Evolutionary conservation across 441 rosid genomes (phyloP).

Genomic region (Flueggea neowawraea): DNA sequence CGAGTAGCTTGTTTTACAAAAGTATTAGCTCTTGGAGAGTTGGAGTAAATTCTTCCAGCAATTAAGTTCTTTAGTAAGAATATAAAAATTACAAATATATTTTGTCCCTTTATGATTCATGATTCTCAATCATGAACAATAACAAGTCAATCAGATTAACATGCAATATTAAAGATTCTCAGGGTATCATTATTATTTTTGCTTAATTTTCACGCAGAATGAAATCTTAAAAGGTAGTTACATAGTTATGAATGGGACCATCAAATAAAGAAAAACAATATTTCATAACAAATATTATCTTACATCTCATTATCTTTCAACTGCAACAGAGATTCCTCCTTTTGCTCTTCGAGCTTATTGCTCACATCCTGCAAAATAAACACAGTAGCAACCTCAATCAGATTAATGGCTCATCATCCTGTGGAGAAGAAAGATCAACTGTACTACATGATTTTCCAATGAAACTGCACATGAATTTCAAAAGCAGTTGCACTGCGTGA

Average conservation of each 20-base stretch:
- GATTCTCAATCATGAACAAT: too few species aligned
- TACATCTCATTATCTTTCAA: conserved; percentile 95
- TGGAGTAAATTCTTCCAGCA: too few species aligned
- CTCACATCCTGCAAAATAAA: conserved; percentile 71
- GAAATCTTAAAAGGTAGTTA: background rate
- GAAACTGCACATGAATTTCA: too few species aligned
- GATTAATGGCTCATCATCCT: background rate
- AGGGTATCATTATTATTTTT: background rate
- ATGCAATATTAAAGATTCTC: background rate
- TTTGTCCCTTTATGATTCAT: too few species aligned
- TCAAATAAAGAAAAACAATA: background rate
- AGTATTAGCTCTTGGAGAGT: background rate
- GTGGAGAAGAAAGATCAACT: conserved; percentile 3
- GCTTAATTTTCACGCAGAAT: background rate
- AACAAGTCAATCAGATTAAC: background rate
- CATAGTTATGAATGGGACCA: background rate
- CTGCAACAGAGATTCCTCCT: conserved; percentile 74
- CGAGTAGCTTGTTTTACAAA: too few species aligned
- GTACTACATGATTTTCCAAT: too few species aligned
- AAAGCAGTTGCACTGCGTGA: too few species aligned
- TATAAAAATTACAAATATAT: too few species aligned
- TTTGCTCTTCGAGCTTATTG: conserved; percentile 83
- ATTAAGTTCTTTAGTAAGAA: too few species aligned
- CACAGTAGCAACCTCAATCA: conserved; percentile 2
- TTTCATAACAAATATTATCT: conserved; percentile 19